phyloP scores from a whole-genome alignment of 1,284 basidiomycete species.

The Wallemia ichthyophaga region DNA sequence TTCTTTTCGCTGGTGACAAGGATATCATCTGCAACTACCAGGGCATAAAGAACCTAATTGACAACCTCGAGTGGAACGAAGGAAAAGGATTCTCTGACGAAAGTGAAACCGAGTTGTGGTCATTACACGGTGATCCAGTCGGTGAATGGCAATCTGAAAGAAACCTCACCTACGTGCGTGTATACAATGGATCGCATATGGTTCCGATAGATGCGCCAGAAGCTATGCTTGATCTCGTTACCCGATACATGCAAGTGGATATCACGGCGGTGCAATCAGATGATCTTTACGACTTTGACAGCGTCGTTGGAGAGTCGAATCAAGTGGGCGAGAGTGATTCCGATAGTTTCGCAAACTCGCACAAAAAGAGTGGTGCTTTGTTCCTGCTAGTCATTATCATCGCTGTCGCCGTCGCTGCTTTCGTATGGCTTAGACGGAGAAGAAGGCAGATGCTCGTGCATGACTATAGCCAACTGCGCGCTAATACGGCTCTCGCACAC shows the following conservation, averaged over 20 bases:
- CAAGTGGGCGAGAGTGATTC: neutral
- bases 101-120: slow-evolving; percentile 27
- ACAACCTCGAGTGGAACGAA: slow-evolving; percentile 56
- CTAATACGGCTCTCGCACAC: neutral
- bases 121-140: slow-evolving; percentile 39
- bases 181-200: slow-evolving; percentile 64
- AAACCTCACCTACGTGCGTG: slow-evolving; percentile 72
- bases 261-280: neutral
- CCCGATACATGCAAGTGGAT: neutral
- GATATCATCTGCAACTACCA: slow-evolving; percentile 90
- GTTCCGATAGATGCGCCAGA: slow-evolving; percentile 7
- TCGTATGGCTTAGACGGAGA: neutral
- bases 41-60: slow-evolving; percentile 60
- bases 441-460: neutral
- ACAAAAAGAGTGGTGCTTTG: neutral
- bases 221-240: neutral
- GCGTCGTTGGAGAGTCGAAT: neutral
- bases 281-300: neutral
- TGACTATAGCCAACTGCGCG: neutral
- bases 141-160: slow-evolving; percentile 71
- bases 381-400: neutral
- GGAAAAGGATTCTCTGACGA: slow-evolving; percentile 39
- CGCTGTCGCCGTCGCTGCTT: neutral
- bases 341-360: neutral
- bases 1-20: slow-evolving; percentile 82